Evolutionary conservation across 2,329 filamentous ascomycete species (phyloP), one percentile per base, ranked within the genome.

Genomic region (Fusarium dimerum): DNA sequence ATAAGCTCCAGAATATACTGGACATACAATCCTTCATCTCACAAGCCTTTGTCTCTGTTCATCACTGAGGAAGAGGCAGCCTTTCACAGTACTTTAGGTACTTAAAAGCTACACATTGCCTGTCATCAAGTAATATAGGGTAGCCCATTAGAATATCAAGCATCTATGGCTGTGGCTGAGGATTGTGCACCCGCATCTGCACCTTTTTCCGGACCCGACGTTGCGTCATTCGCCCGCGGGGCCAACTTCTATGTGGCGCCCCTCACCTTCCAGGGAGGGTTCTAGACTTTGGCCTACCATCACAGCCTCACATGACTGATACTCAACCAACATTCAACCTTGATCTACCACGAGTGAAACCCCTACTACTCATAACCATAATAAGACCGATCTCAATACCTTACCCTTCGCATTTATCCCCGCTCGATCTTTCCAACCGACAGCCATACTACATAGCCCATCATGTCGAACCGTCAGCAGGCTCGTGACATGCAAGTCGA

Each of bases 401-500:
- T 15, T 9, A 15, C 32, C 10, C 29, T 38, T 16, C 9, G 9
- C 26, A 12, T n/a, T 20, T 16, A 9, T 16, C 5, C 7, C 40
- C 16, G 11, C 40, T 20, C 16, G 18, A 40, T 40, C 12, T 4
- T 7, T 12, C 20, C 3, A 41, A 6, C 12, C 16, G 40, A 17
- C 40, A 16, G 8, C 12, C 16, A 41, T 18, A 15, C 40, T 12
- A 16, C 16, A 17, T 12, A 41, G 26, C 17, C 45, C 55, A 75
- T 54, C 51, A 85, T 85, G 82, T 79, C 80, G 55, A 83, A 82
- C 70, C 78, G 81, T 68, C 81, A 84, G 67, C 73, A 78, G 52
- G 76, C 80, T 59, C 77, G 81, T 70, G 82, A 84, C 70, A 84
- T 81, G 78, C 80, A 85, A 66, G 78, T 81, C 71, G 82, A 85